A percentile compares a stretch with the other conserved stretches of the same genome.
Conservation (phyloP, 352 stramenopile species). For the Plasmopara muralis region DNA sequence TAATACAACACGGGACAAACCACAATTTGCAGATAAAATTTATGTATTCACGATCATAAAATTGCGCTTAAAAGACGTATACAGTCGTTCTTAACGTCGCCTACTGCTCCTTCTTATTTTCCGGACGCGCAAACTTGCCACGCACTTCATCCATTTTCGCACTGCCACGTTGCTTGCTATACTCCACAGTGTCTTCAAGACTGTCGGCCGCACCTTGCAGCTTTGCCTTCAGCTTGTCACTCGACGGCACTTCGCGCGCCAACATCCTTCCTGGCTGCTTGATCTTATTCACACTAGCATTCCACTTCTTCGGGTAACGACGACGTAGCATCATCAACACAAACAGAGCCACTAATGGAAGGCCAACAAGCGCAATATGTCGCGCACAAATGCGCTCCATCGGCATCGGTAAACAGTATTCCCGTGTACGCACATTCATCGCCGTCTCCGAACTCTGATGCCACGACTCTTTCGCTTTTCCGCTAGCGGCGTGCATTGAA, state of each 20-base stretch:
- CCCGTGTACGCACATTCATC: conserved; percentile 12
- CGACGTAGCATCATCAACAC: conserved; percentile 39
- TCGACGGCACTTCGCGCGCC: conserved; percentile 30
- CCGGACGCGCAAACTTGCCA: conserved; percentile 15
- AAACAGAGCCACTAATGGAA: conserved; percentile 37
- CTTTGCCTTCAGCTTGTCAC: conserved; percentile 30
- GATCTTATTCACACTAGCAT: conserved; percentile 45
- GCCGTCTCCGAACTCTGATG: background rate
- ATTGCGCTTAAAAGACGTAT: background rate
- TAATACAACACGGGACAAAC: too few relatives aligned
- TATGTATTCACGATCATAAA: conserved; percentile 8
- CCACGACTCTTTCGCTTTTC: background rate
- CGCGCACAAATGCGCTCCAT: conserved; percentile 35
- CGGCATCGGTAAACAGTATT: conserved; percentile 50
- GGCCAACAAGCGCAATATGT: conserved; percentile 33
- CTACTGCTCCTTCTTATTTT: conserved; percentile 40
- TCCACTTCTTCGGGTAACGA: conserved; percentile 65
- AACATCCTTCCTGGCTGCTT: conserved; percentile 37
- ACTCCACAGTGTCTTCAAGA: conserved; percentile 26
- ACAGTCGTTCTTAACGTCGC: background rate
- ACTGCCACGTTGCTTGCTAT: conserved; percentile 32
- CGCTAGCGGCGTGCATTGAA: conserved; percentile 4
- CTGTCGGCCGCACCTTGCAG: conserved; percentile 8
- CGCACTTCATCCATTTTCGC: conserved; percentile 31
- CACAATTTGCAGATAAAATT: background rate